phyloP scores from a whole-genome alignment of 2,329 filamentous ascomycete genomes.

The Diaporthe caulivora region DNA sequence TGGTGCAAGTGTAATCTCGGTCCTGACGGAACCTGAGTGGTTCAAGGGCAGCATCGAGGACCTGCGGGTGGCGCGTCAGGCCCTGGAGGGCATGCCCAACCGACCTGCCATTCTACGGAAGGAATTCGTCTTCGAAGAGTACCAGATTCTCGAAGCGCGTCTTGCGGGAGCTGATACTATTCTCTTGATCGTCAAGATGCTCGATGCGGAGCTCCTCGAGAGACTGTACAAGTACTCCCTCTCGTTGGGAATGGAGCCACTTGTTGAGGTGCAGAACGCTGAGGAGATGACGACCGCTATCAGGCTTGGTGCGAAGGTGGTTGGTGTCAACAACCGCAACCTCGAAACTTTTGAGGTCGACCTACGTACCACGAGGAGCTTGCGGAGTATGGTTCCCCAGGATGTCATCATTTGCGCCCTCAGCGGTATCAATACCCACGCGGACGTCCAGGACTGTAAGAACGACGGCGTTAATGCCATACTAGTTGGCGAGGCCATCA shows the following conservation, averaged over 20 bases:
- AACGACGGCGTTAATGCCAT: slow-evolving; percentile 92
- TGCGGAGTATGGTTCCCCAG: slow-evolving; percentile 88
- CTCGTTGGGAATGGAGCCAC: slow-evolving; percentile 94
- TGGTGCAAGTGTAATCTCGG: slow-evolving; percentile 96
- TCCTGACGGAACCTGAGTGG: slow-evolving; percentile 98
- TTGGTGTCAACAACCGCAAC: slow-evolving; percentile 98
- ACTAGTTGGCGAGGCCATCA: slow-evolving; percentile 94
- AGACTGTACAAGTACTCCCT: slow-evolving; percentile 89
- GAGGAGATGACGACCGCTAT: slow-evolving; percentile 94
- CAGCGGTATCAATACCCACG: slow-evolving; percentile 90
- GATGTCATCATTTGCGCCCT: slow-evolving; percentile 92
- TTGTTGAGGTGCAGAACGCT: slow-evolving; percentile 95
- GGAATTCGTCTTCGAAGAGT: slow-evolving; percentile 98
- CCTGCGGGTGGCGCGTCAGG: slow-evolving; percentile 86
- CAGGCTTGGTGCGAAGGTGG: slow-evolving; percentile 87
- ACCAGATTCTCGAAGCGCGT: slow-evolving; percentile 95
- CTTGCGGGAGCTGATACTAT: slow-evolving; percentile 95
- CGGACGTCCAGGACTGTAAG: slow-evolving; percentile 90
- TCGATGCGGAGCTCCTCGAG: slow-evolving; percentile 79
- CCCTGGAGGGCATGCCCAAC: slow-evolving; percentile 91
- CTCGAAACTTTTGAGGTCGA: slow-evolving; percentile 97
- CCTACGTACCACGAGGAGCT: slow-evolving; percentile 87
- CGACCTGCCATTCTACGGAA: slow-evolving; percentile 93
- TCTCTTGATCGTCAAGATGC: slow-evolving; percentile 97
- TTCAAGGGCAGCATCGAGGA: slow-evolving; percentile 99